A percentile compares a stretch with the other conserved stretches of the same genome.
phyloP scores from a whole-genome alignment of 768 basidiomycete species.

The Tulasnella sp. region DNA sequence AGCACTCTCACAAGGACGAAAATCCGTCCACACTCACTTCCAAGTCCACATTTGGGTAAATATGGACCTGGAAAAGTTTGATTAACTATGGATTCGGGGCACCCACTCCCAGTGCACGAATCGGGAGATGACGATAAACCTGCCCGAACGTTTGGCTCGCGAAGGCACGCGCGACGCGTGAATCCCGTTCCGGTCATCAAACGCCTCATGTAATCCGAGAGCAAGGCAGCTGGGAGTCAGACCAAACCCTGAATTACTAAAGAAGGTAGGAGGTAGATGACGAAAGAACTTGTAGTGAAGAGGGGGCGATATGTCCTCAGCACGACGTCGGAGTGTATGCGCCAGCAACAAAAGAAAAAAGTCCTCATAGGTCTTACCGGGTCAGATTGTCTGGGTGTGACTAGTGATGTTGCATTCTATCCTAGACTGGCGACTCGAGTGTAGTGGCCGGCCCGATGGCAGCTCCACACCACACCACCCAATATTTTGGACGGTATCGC shows the following conservation, averaged over 20 bases:
- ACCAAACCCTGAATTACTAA: background rate
- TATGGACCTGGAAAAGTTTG: background rate
- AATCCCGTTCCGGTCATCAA: background rate
- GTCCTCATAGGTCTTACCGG: background rate
- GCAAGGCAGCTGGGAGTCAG: background rate
- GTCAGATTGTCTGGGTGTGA: background rate
- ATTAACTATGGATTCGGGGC: background rate
- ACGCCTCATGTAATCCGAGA: background rate
- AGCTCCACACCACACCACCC: background rate
- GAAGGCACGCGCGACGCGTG: no score
- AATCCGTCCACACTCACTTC: background rate
- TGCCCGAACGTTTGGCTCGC: background rate
- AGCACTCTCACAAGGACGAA: background rate
- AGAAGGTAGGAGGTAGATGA: no score
- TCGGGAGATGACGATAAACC: background rate
- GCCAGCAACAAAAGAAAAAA: background rate
- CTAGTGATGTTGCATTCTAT: background rate
- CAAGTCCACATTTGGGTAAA: background rate
- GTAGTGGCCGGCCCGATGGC: no score
- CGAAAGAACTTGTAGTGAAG: background rate
- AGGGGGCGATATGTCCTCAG: background rate
- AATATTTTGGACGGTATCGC: background rate
- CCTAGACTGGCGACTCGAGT: no score
- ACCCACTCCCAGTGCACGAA: background rate
- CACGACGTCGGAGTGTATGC: background rate